These are phyloP conservation scores for Rhynchosporium graminicola DNA, from an alignment of 2,329 filamentous ascomycete species.

Conservation along the genomic window DNA sequence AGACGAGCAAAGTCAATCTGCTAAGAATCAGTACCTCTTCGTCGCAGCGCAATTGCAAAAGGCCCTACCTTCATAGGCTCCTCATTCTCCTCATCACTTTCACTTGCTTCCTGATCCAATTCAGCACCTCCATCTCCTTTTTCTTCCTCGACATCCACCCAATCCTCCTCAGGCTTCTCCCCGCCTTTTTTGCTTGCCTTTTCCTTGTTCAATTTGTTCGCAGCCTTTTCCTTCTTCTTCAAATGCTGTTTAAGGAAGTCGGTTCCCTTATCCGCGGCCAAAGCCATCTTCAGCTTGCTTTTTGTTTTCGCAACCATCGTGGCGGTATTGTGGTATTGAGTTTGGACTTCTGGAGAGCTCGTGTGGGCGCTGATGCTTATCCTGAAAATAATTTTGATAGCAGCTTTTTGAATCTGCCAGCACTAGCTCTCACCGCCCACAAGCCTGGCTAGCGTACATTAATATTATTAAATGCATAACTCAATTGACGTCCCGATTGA, in stretches of 20 bases:
- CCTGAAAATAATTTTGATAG: constrained; percentile 14
- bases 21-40: constrained; percentile 18
- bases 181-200: constrained; percentile 48
- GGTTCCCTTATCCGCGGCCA: constrained; percentile 55
- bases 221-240: constrained; percentile 42
- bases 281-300: constrained; percentile 53
- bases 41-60: constrained; percentile 5
- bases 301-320: constrained; percentile 43
- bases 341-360: constrained; percentile 11
- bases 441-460: constrained; percentile 2
- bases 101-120: constrained; percentile 41
- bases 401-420: neutral
- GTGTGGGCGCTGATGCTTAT: constrained; percentile 9
- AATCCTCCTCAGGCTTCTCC: constrained; percentile 43
- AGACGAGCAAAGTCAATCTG: constrained; percentile 56
- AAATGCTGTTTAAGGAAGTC: constrained; percentile 51
- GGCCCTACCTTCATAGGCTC: constrained; percentile 31
- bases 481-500: neutral
- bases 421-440: constrained; percentile 12
- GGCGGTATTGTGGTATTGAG: constrained; percentile 20
- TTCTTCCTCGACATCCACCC: constrained; percentile 46
- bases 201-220: constrained; percentile 52
- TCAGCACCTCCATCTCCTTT: constrained; percentile 32
- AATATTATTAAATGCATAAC: constrained; percentile 9
- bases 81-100: constrained; percentile 42